A percentile compares a stretch with the other conserved stretches of the same genome.
phyloP scores from a whole-genome alignment of 306 rosid species.

The Citrullus amarus region DNA sequence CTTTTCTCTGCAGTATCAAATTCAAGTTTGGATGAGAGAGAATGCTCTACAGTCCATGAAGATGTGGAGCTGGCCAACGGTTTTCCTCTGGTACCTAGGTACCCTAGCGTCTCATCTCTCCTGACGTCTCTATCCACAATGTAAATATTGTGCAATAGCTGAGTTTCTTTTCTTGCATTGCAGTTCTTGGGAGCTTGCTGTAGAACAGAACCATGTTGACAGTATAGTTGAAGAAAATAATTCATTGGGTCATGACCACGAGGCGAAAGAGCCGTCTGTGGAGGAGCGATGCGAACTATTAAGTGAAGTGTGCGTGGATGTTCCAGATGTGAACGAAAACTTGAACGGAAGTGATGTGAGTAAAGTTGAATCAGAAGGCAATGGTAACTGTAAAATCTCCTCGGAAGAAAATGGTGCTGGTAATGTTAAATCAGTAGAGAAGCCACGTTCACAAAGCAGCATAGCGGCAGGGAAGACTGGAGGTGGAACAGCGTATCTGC shows the following conservation, averaged over 20 bases:
- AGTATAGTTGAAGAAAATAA: conserved; percentile 15
- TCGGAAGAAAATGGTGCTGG: background rate
- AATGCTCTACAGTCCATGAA: conserved; percentile 21
- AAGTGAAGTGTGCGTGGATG: conserved; percentile 34
- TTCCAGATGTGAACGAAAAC: conserved; percentile 25
- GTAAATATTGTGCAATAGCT: background rate
- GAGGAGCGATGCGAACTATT: conserved; percentile 29
- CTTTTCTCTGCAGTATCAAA: background rate
- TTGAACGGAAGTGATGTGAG: background rate
- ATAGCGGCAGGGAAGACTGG: background rate
- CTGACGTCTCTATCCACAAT: background rate
- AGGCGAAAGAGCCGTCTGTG: conserved; percentile 13
- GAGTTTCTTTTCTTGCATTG: conserved; percentile 17
- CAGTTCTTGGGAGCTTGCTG: conserved; percentile 32
- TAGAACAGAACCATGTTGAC: conserved; percentile 18
- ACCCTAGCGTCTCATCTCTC: background rate
- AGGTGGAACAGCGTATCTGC: background rate
- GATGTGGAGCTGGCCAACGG: conserved; percentile 35
- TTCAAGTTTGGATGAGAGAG: conserved; percentile 18
- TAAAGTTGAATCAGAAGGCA: background rate
- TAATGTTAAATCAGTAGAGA: background rate
- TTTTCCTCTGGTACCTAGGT: conserved; percentile 14
- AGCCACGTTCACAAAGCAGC: background rate
- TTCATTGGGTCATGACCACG: conserved; percentile 23
- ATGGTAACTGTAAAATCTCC: background rate